These are phyloP conservation scores for Pythium biforme DNA, from an alignment of 352 stramenopile genomes.

Conservation along the genomic window DNA sequence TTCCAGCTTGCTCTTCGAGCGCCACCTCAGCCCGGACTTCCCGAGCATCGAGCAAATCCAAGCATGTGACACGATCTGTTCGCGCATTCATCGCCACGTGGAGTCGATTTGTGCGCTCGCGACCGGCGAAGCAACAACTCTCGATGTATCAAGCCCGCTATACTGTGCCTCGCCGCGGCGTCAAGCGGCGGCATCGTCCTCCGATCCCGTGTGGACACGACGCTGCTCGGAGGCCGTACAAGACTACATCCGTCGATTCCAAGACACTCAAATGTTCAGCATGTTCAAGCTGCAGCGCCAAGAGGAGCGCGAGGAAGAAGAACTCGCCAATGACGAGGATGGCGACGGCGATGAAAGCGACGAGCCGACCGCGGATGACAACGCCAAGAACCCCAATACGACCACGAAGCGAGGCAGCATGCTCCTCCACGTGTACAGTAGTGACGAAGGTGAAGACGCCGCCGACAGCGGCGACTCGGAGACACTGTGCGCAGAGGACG, in stretches of 20 bases:
- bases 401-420: neutral
- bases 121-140: conserved; percentile 30
- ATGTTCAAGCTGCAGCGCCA: conserved; percentile 54
- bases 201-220: conserved; percentile 16
- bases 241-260: conserved; percentile 65
- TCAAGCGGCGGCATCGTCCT: neutral
- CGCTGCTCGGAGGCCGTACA: conserved; percentile 50
- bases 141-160: conserved; percentile 16
- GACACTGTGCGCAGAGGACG: conserved; percentile 13
- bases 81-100: conserved; percentile 60
- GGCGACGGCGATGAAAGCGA: conserved; percentile 19
- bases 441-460: conserved; percentile 14
- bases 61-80: conserved; percentile 68
- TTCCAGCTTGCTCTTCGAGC: conserved; percentile 57
- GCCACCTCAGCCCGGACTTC: conserved; percentile 51
- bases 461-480: conserved; percentile 4
- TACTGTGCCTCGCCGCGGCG: conserved; percentile 25
- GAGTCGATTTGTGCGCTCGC: conserved; percentile 57
- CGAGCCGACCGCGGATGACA: neutral
- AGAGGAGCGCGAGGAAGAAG: conserved; percentile 31
- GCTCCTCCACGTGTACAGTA: conserved; percentile 8
- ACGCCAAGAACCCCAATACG: too few species aligned
- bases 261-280: conserved; percentile 85
- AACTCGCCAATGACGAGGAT: conserved; percentile 21
- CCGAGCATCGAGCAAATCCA: conserved; percentile 68